Percentiles rank a stretch among this genome's conserved stretches.
Evolutionary conservation across 371 early-diverging fungal genomes (phyloP).

Genomic region (Mucor plumbeus): DNA sequence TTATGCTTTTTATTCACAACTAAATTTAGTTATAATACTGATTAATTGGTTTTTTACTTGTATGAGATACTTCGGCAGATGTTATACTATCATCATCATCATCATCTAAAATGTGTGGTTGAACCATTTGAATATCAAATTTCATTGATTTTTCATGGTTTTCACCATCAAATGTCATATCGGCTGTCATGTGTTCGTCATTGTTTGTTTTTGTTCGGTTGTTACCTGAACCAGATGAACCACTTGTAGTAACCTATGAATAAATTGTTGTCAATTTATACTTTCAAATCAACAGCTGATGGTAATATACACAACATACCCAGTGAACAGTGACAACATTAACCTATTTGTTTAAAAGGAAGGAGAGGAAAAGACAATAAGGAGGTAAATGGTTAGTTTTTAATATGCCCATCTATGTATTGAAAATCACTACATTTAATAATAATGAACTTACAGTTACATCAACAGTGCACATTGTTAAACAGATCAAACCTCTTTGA

Average conservation of each 20-base stretch:
- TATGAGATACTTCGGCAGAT: slow-evolving; percentile 25
- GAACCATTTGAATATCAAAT: slow-evolving; percentile 22
- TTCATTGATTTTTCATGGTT: slow-evolving; percentile 21
- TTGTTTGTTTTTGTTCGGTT: slow-evolving; percentile 20
- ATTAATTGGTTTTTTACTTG: slow-evolving; percentile 27
- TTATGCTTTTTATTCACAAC: neutral
- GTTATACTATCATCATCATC: slow-evolving; percentile 15
- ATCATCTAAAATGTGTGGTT: slow-evolving; percentile 23
- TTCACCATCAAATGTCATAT: slow-evolving; percentile 32
- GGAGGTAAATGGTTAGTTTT: neutral
- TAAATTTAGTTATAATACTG: neutral
- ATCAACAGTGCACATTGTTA: slow-evolving; percentile 60
- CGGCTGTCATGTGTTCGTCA: slow-evolving; percentile 29
- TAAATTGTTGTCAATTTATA: slow-evolving; percentile 24
- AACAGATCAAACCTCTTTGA: slow-evolving; percentile 56
- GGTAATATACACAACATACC: slow-evolving; percentile 35
- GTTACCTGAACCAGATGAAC: slow-evolving; percentile 16
- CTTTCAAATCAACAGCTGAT: neutral
- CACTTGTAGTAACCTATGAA: slow-evolving; percentile 29
- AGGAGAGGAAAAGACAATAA: neutral
- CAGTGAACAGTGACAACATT: slow-evolving; percentile 65
- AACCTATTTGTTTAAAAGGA: slow-evolving; percentile 28
- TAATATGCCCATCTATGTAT: neutral
- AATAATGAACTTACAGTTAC: slow-evolving; percentile 49
- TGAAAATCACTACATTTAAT: neutral